Evolutionary conservation across 345 rosid species (phyloP).

Genomic region (Erodium maritimum): DNA sequence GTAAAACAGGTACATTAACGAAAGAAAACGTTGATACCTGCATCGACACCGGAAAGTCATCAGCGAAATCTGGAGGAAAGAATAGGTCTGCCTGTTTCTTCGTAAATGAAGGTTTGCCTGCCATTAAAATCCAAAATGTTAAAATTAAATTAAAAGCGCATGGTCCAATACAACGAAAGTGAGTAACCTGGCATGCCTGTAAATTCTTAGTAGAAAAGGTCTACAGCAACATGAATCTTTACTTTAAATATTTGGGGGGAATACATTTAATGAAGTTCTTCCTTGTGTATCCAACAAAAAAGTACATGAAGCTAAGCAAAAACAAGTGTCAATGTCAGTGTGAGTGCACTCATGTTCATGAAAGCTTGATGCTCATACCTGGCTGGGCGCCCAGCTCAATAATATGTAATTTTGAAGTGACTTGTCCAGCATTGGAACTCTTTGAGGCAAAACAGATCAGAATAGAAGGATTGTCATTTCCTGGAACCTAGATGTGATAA

Average conservation of each 20-base stretch:
- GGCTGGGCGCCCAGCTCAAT: constrained; percentile 98
- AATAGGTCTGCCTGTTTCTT: constrained; percentile 98
- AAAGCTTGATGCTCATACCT: constrained; percentile 23
- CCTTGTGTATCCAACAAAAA: not conserved
- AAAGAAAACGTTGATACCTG: constrained; percentile 44
- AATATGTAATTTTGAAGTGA: constrained; percentile 85
- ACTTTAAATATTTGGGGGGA: too few relatives aligned
- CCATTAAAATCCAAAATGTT: constrained; percentile 1
- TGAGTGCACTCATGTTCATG: not conserved
- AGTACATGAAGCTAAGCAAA: not conserved
- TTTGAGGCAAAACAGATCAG: constrained; percentile 91
- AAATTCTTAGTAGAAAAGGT: too few relatives aligned
- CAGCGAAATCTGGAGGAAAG: constrained; percentile 98
- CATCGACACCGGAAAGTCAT: constrained; percentile 98
- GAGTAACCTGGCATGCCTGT: too few relatives aligned
- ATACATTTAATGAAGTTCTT: not conserved
- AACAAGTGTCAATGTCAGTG: not conserved
- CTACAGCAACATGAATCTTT: too few relatives aligned
- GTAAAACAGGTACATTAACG: not conserved
- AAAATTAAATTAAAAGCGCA: too few relatives aligned
- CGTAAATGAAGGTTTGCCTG: constrained; percentile 90
- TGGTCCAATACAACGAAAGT: too few relatives aligned
- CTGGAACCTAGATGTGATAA: constrained; percentile 54
- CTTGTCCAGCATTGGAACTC: constrained; percentile 79
- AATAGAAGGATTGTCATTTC: constrained; percentile 86